Percentiles rank a stretch among this genome's conserved stretches.
Evolutionary conservation across 257 asterid species (phyloP).

Genomic region (Cynanchum wilfordii): DNA sequence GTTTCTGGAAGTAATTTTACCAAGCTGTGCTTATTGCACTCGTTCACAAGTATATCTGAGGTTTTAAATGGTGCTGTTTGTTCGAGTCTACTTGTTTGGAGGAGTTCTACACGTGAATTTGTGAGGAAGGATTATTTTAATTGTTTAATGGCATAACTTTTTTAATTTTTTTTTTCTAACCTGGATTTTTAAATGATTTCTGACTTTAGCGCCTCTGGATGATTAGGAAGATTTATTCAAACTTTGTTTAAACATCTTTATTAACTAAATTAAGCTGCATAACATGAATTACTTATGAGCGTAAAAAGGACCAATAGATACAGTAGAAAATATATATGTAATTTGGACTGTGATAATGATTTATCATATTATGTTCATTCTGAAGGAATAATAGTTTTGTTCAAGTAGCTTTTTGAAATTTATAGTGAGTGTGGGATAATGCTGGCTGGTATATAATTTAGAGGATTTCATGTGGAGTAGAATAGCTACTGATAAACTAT

Average conservation of each 20-base stretch:
- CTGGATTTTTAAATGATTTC: not conserved
- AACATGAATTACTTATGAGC: not conserved
- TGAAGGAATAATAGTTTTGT: not conserved
- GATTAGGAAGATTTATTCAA: not conserved
- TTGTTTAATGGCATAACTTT: not conserved
- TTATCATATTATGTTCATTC: not conserved
- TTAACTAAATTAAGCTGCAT: not conserved
- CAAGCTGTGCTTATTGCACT: too few relatives aligned
- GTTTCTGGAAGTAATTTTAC: not conserved
- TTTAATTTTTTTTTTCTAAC: not conserved
- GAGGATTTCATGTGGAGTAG: too few relatives aligned
- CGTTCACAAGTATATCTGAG: not conserved
- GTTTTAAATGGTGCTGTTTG: not conserved
- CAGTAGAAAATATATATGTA: not conserved
- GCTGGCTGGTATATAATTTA: too few relatives aligned
- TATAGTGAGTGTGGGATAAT: not conserved
- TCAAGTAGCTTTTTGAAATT: not conserved
- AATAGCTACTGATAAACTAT: not conserved
- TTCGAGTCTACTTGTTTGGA: not conserved
- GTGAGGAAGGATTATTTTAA: not conserved
- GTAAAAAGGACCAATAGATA: not conserved
- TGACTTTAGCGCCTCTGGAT: not conserved
- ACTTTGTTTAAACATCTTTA: not conserved
- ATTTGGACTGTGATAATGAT: not conserved
- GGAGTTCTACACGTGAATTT: not conserved